Evolutionary conservation across 257 asterid species (phyloP).

Genomic region (Capsicum rhomboideum): DNA sequence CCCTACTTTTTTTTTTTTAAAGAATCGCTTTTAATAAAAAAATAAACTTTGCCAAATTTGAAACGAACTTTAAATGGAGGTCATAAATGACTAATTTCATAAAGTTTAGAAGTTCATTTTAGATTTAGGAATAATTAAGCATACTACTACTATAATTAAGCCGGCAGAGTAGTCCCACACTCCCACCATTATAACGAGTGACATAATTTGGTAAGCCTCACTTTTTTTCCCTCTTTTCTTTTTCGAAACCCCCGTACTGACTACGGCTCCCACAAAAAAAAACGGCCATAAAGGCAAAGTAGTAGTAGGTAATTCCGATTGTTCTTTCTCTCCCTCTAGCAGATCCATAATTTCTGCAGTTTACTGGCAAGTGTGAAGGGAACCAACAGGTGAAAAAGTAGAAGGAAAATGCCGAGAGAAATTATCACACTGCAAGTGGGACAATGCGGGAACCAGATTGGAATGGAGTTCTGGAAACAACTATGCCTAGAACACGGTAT

Average conservation of each 20-base stretch:
- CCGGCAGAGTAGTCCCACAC: background rate
- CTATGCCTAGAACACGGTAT: slow-evolving; percentile 99
- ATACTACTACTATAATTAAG: no score
- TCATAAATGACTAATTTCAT: no score
- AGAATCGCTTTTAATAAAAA: no score
- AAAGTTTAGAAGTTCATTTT: no score
- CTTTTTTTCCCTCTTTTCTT: background rate
- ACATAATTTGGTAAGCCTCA: background rate
- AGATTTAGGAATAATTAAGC: no score
- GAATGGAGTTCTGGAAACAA: slow-evolving; percentile 99
- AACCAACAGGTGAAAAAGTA: background rate
- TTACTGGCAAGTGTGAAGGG: background rate
- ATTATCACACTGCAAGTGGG: slow-evolving; percentile 94
- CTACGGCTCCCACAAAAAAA: background rate
- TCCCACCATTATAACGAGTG: background rate
- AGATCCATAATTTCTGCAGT: background rate
- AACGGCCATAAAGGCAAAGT: background rate
- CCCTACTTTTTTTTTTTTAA: no score
- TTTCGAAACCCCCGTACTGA: background rate
- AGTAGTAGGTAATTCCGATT: background rate
- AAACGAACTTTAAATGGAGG: no score
- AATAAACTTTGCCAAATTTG: no score
- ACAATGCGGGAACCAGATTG: slow-evolving; percentile 99
- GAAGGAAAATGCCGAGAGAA: slow-evolving; percentile 78
- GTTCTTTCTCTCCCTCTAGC: background rate